Evolutionary conservation across 1,139 yeast species (phyloP).

Genomic region (Debaryomycetaceae sp.): DNA sequence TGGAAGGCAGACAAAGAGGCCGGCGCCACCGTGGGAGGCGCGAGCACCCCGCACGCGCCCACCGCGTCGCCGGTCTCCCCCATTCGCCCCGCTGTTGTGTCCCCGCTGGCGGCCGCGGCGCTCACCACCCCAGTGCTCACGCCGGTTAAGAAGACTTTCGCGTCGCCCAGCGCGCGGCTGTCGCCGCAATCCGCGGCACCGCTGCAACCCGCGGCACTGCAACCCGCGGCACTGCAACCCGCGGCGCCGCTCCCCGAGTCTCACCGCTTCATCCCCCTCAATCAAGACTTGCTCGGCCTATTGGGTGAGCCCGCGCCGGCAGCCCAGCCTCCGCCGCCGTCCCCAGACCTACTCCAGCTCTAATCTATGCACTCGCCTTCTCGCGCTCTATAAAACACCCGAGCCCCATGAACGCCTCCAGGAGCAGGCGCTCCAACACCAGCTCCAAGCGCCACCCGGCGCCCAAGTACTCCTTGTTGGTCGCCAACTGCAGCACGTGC

Average conservation of each 20-base stretch:
- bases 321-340: too few species aligned
- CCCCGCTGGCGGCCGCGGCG: too few species aligned
- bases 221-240: conserved; percentile 1
- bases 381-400: conserved; percentile 77
- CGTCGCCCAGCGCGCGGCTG: too few species aligned
- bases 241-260: background rate
- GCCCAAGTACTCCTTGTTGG: conserved; percentile 69
- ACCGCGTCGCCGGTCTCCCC: too few species aligned
- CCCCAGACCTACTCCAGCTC: background rate
- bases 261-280: conserved; percentile 5
- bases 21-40: too few species aligned
- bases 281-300: conserved; percentile 2
- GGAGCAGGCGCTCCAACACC: conserved; percentile 73
- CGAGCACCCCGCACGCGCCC: too few species aligned
- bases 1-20: too few species aligned
- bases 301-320: conserved; percentile 2
- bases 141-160: conserved; percentile 3
- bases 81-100: too few species aligned
- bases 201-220: too few species aligned
- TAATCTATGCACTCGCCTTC: conserved; percentile 24
- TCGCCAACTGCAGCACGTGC: conserved; percentile 49
- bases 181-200: too few species aligned
- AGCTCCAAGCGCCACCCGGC: conserved; percentile 76
- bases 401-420: conserved; percentile 86
- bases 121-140: conserved; percentile 6